These are phyloP conservation scores for Boletus subcaerulescens DNA, from an alignment of 768 basidiomycete species.

Conservation along the genomic window DNA sequence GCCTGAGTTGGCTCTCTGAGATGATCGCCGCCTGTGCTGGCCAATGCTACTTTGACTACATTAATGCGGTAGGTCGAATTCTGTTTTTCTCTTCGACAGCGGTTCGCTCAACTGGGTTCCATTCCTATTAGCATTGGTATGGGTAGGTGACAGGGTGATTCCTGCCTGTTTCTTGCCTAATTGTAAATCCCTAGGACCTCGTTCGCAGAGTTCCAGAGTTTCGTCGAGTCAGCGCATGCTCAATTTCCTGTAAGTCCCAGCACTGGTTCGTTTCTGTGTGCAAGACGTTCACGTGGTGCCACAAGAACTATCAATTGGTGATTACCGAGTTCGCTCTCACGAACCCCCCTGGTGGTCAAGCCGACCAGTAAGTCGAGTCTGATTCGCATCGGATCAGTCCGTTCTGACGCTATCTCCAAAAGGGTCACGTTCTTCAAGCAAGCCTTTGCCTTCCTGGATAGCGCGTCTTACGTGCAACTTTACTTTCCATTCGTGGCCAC, in stretches of 20 bases:
- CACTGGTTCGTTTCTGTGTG: too few relatives aligned
- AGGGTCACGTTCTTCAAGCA: slow-evolving; percentile 34
- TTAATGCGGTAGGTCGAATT: slow-evolving; percentile 29
- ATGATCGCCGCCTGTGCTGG: slow-evolving; percentile 36
- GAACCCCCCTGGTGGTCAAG: slow-evolving; percentile 30
- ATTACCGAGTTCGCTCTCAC: slow-evolving; percentile 34
- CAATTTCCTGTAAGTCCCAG: slow-evolving; percentile 26
- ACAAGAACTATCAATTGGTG: slow-evolving; percentile 25
- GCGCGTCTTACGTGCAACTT: slow-evolving; percentile 28
- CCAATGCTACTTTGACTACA: slow-evolving; percentile 35
- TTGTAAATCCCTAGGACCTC: slow-evolving; percentile 12
- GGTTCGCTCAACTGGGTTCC: not conserved
- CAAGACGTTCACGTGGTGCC: slow-evolving; percentile 1
- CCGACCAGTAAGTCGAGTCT: slow-evolving; percentile 25
- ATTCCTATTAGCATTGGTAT: slow-evolving; percentile 26
- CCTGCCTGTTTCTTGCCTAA: not conserved
- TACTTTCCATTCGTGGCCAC: slow-evolving; percentile 39
- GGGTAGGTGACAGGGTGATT: slow-evolving; percentile 16
- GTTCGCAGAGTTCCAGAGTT: slow-evolving; percentile 30
- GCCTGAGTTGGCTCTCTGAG: slow-evolving; percentile 34
- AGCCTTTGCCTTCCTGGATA: slow-evolving; percentile 36
- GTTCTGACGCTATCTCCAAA: not conserved
- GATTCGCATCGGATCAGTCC: not conserved
- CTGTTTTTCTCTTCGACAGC: not conserved
- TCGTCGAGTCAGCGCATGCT: slow-evolving; percentile 24